Evolutionary conservation across 2,329 filamentous ascomycete genomes (phyloP), one percentile per base, ranked within the genome.

Genomic region (Penicillium sp.): DNA sequence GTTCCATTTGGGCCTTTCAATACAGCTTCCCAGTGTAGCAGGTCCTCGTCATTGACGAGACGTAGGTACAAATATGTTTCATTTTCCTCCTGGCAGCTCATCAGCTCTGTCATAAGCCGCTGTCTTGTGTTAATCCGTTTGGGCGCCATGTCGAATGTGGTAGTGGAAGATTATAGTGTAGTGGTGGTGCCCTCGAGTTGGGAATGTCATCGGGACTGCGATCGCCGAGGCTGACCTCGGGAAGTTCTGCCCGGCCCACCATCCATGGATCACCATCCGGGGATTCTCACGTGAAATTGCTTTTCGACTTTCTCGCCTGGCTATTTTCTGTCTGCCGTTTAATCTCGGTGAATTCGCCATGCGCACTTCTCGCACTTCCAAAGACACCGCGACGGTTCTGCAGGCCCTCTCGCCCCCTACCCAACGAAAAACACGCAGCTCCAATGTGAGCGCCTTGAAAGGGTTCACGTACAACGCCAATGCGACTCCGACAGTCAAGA

Each of bases 81-180:
- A 12, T 45, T 45, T 7, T 44, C 42, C 2, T 7, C 79, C 40
- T 84, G 78, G 69, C 85, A 84, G 1, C 16, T 35, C 2, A 82
- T 79, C n/a, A 87, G 75, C 71, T 87, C 84, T 63, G 81, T 81
- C 66, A 85, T 77, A 55, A 87, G 78, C 28, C 84, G 81, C 68
- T 85, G 85, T n/a, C 79, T 78, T 16, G 82, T 77, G 26, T 57
- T 51, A 37, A 53, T 46, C 64, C 60, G 5, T 25, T 48, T 8
- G 4, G 69, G 61, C 65, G 69, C 69, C 41, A 50, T 50, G 37
- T 59, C 37, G 54, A 53, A 62, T 61, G 55, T 52, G 25, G 12
- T n/a, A 35, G 33, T 50, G 38, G 7, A 19, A 25, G 22, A 22
- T 22, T 22, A 22, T 22, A 22, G 22, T 31, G 28, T 28, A 25